Percentiles rank a stretch among this genome's conserved stretches.
Conservation (phyloP, 176 grass and related monocot species). For the Chrysopogon serrulatus region DNA sequence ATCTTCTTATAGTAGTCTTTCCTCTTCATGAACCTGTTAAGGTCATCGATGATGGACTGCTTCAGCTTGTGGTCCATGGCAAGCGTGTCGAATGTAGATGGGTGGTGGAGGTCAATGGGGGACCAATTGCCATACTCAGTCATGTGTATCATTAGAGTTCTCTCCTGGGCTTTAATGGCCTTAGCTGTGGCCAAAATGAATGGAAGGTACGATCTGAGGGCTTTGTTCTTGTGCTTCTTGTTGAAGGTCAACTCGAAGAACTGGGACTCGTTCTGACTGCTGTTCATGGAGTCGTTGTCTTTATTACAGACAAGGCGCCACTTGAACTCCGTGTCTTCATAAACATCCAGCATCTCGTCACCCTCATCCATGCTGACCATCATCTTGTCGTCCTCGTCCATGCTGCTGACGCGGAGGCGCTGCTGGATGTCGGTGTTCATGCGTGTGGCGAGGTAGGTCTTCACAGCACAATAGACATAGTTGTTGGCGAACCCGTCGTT, state of each 20-base stretch:
- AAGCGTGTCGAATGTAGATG: slow-evolving; percentile 61
- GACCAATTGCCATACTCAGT: slow-evolving; percentile 49
- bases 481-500: slow-evolving; percentile 34
- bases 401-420: slow-evolving; percentile 34
- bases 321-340: slow-evolving; percentile 38
- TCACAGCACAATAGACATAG: slow-evolving; percentile 39
- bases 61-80: slow-evolving; percentile 66
- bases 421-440: slow-evolving; percentile 26
- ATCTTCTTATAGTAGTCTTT: slow-evolving; percentile 83
- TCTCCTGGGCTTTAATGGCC: slow-evolving; percentile 40
- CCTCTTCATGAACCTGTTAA: slow-evolving; percentile 56
- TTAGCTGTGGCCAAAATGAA: slow-evolving; percentile 50
- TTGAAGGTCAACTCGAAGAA: slow-evolving; percentile 59
- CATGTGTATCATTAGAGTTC: slow-evolving; percentile 45
- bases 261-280: background rate
- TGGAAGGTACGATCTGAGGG: slow-evolving; percentile 57
- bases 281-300: background rate
- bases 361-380: slow-evolving; percentile 38
- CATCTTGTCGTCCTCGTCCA: slow-evolving; percentile 33
- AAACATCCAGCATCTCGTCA: slow-evolving; percentile 52
- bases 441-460: slow-evolving; percentile 43
- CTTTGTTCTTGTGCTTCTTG: slow-evolving; percentile 60
- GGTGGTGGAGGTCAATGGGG: slow-evolving; percentile 67
- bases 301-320: slow-evolving; percentile 25
- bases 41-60: slow-evolving; percentile 54